These are phyloP conservation scores for Clonostachys rhizophaga DNA, from an alignment of 2,329 filamentous ascomycete species.

Conservation along the genomic window DNA sequence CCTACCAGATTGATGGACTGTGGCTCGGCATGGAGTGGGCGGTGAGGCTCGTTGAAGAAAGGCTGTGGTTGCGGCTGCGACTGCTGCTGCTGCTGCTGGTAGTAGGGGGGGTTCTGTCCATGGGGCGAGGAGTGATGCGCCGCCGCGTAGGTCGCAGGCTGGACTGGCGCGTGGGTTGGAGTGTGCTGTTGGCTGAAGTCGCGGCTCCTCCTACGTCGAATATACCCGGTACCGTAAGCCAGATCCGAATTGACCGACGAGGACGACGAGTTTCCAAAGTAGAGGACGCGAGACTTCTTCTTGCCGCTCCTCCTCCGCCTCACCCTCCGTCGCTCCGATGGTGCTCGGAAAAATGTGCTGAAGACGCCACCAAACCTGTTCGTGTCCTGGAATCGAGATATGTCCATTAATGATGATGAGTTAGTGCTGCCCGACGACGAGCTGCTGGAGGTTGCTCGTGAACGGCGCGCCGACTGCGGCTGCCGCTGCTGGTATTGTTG, in stretches of 20 bases:
- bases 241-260: conserved; percentile 65
- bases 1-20: conserved; percentile 1
- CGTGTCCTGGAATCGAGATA: conserved; percentile 49
- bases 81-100: conserved; percentile 2
- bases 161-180: not conserved
- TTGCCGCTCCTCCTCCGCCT: conserved; percentile 30
- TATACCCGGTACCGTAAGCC: conserved; percentile 60
- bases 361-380: conserved; percentile 51
- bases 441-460: conserved; percentile 24
- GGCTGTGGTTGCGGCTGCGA: not conserved
- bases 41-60: not conserved
- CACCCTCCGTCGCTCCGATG: conserved; percentile 47
- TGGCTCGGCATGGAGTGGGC: not conserved
- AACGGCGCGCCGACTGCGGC: conserved; percentile 7
- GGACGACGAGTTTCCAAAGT: conserved; percentile 58
- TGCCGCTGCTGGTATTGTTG: conserved; percentile 9
- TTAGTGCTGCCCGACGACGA: conserved; percentile 43
- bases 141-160: not conserved
- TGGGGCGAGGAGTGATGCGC: not conserved
- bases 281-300: conserved; percentile 49
- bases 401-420: conserved; percentile 59
- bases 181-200: conserved; percentile 12
- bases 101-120: not conserved
- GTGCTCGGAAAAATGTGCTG: conserved; percentile 57
- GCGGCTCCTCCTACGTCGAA: conserved; percentile 30